Evolutionary conservation across 768 basidiomycete genomes (phyloP).

Genomic region (Xerocomellus chrysenteron): DNA sequence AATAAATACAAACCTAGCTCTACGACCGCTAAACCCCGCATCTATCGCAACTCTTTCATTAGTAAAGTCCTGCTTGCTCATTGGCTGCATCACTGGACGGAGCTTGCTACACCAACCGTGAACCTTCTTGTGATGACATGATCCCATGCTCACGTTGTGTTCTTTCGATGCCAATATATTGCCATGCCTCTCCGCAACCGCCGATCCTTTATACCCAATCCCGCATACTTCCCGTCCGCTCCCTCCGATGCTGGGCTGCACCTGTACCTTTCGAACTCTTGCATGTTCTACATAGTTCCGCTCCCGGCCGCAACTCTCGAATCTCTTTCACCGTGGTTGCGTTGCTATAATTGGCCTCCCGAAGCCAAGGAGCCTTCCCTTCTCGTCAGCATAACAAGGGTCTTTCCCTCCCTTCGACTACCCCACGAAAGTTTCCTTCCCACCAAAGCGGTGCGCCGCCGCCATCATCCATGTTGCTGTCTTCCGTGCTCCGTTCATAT

Average conservation of each 20-base stretch:
- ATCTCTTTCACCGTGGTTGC: background rate
- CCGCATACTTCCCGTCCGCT: conserved; percentile 5
- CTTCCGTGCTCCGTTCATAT: conserved; percentile 5
- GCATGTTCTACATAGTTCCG: background rate
- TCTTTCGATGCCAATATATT: background rate
- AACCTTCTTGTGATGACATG: background rate
- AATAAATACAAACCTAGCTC: background rate
- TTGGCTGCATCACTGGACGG: background rate
- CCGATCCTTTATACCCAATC: conserved; percentile 3
- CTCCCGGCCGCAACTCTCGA: background rate
- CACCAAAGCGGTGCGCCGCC: conserved; percentile 3
- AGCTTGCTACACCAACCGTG: background rate
- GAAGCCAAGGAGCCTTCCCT: background rate
- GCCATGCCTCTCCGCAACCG: conserved; percentile 1
- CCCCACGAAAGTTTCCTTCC: conserved; percentile 11
- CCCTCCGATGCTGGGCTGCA: background rate
- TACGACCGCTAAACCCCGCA: background rate
- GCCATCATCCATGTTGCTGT: background rate
- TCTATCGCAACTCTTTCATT: background rate
- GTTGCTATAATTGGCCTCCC: background rate
- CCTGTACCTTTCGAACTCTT: background rate
- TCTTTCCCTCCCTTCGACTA: conserved; percentile 4
- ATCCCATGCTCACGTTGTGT: conserved; percentile 6
- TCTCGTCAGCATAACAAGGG: conserved; percentile 8
- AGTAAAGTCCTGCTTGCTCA: background rate